These are phyloP conservation scores for Nitzschia sp. DNA, from an alignment of 108 stramenopile genomes.

Conservation along the genomic window DNA sequence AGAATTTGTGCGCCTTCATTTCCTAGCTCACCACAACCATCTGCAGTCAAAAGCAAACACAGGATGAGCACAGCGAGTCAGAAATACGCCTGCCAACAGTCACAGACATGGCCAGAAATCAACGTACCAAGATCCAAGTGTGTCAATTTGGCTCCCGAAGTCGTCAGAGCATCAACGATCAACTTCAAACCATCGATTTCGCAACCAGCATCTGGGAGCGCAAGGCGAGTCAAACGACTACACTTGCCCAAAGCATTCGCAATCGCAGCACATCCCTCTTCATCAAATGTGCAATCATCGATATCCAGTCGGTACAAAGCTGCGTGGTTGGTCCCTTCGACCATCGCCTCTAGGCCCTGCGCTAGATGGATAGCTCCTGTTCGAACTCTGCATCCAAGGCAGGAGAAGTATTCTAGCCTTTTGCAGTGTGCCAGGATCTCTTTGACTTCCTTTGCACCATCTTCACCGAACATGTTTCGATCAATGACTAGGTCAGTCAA, in stretches of 20 bases:
- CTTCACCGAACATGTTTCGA: slow-evolving; percentile 36
- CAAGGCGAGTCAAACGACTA: slow-evolving; percentile 7
- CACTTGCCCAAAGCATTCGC: slow-evolving; percentile 14
- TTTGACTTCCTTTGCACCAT: slow-evolving; percentile 16
- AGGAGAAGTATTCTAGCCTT: slow-evolving; percentile 22
- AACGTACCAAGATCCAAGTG: slow-evolving; percentile 15
- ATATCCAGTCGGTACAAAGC: slow-evolving; percentile 12
- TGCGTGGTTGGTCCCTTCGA: neutral
- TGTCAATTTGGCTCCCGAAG: slow-evolving; percentile 4
- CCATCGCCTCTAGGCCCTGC: slow-evolving; percentile 19
- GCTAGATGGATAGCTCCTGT: slow-evolving; percentile 19
- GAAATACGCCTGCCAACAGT: neutral
- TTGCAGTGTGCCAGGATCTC: slow-evolving; percentile 9
- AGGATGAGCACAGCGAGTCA: neutral
- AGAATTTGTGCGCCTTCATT: slow-evolving; percentile 11
- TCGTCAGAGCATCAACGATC: slow-evolving; percentile 15
- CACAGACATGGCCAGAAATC: too few species aligned
- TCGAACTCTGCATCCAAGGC: slow-evolving; percentile 23
- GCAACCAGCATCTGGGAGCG: slow-evolving; percentile 5
- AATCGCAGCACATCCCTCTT: slow-evolving; percentile 5
- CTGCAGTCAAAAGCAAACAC: neutral
- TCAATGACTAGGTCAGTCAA: slow-evolving; percentile 19
- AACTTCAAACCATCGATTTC: slow-evolving; percentile 15
- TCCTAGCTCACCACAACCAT: neutral
- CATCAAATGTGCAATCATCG: slow-evolving; percentile 20